These are phyloP conservation scores for Thalassiosira sp. DNA, from an alignment of 352 stramenopile species.

Conservation along the genomic window DNA sequence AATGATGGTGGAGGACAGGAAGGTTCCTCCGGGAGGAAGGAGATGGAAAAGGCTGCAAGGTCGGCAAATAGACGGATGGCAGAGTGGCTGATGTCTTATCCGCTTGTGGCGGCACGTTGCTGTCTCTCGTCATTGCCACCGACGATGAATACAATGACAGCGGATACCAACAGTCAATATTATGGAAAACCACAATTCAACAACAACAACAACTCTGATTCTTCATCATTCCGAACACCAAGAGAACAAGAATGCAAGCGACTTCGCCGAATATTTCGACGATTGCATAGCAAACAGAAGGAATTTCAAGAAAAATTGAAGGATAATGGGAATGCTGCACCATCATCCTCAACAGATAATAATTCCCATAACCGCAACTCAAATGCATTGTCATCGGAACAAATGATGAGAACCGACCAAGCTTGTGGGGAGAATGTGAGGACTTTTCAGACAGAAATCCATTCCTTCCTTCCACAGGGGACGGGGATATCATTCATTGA, in stretches of 20 bases:
- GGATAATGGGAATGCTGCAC: neutral
- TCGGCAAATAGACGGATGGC: slow-evolving; percentile 21
- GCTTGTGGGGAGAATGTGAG: slow-evolving; percentile 3
- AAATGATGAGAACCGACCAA: slow-evolving; percentile 12
- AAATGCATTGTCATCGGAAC: slow-evolving; percentile 8
- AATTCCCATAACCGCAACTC: neutral
- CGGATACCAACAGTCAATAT: slow-evolving; percentile 1
- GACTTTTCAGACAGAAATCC: slow-evolving; percentile 20
- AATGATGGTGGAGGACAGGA: slow-evolving; percentile 5
- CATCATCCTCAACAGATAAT: neutral
- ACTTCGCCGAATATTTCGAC: slow-evolving; percentile 23
- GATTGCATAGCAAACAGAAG: slow-evolving; percentile 12
- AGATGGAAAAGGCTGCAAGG: slow-evolving; percentile 5
- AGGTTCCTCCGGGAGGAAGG: slow-evolving; percentile 7
- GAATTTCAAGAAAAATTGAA: slow-evolving; percentile 8
- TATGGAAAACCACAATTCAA: slow-evolving; percentile 5
- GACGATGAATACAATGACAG: slow-evolving; percentile 4
- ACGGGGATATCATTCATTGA: slow-evolving; percentile 48
- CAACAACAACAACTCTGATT: slow-evolving; percentile 6
- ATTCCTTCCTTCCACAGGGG: slow-evolving; percentile 43
- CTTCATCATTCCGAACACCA: neutral
- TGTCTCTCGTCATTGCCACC: slow-evolving; percentile 9
- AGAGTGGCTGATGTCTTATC: slow-evolving; percentile 18
- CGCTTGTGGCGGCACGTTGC: slow-evolving; percentile 25
- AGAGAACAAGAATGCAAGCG: slow-evolving; percentile 13